Evolutionary conservation across 345 rosid genomes (phyloP).

Genomic region (Capsella bursapastoris): DNA sequence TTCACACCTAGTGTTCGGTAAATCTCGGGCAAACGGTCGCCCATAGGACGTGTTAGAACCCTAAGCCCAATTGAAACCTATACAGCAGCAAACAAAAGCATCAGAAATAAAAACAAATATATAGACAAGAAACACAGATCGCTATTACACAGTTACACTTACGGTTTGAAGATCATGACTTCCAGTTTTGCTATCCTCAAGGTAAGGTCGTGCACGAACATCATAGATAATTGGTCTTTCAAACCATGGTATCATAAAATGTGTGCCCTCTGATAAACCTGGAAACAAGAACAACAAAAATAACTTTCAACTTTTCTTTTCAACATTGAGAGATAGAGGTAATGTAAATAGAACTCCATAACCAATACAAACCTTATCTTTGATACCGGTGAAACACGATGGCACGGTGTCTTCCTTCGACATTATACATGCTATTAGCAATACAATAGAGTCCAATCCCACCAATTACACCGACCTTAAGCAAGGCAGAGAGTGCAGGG

Average conservation of each 20-base stretch:
- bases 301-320: not conserved
- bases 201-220: constrained; percentile 80
- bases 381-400: constrained; percentile 39
- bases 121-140: not conserved
- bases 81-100: constrained; percentile 28
- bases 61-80: constrained; percentile 90
- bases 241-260: constrained; percentile 78
- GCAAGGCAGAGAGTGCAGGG: constrained; percentile 12
- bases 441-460: constrained; percentile 19
- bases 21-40: constrained; percentile 63
- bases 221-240: constrained; percentile 82
- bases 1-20: constrained; percentile 76
- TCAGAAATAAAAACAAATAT: not conserved
- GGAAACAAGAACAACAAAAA: constrained; percentile 2
- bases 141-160: not conserved
- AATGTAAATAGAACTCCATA: not conserved
- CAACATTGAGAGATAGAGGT: not conserved
- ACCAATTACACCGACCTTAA: constrained; percentile 23
- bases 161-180: constrained; percentile 93
- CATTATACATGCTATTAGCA: constrained; percentile 34
- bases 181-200: constrained; percentile 75
- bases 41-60: constrained; percentile 79
- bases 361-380: constrained; percentile 33
- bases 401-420: constrained; percentile 42
- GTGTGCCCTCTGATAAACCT: constrained; percentile 92